These are phyloP conservation scores for Rhizophora mangle DNA, from an alignment of 345 rosid species.

Conservation along the genomic window DNA sequence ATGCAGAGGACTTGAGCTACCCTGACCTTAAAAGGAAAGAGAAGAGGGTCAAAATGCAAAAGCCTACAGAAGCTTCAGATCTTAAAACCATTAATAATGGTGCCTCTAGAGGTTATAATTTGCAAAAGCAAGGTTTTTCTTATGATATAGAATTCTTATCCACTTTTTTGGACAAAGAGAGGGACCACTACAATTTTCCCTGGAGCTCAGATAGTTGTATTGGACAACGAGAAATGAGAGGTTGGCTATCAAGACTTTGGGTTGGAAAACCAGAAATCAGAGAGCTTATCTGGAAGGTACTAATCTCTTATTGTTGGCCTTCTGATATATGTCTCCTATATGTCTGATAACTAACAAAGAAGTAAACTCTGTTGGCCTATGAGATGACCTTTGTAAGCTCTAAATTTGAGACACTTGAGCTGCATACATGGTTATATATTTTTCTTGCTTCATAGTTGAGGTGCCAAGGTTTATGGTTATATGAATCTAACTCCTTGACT, in stretches of 20 bases:
- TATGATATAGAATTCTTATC: slow-evolving; percentile 67
- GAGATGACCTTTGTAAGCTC: neutral
- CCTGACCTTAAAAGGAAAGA: slow-evolving; percentile 72
- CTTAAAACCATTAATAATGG: slow-evolving; percentile 32
- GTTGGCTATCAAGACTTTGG: slow-evolving; percentile 88
- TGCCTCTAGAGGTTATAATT: slow-evolving; percentile 36
- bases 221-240: slow-evolving; percentile 95
- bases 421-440: neutral
- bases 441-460: slow-evolving; percentile 2
- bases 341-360: neutral
- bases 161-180: slow-evolving; percentile 70
- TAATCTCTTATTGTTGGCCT: neutral
- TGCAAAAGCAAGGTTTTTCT: slow-evolving; percentile 58
- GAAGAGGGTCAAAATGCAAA: slow-evolving; percentile 55
- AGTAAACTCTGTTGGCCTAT: neutral
- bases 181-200: slow-evolving; percentile 79
- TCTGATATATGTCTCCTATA: neutral
- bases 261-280: slow-evolving; percentile 68
- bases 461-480: neutral
- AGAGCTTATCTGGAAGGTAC: slow-evolving; percentile 86
- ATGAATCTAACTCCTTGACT: slow-evolving; percentile 8
- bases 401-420: neutral
- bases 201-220: slow-evolving; percentile 87
- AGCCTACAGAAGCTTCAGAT: slow-evolving; percentile 32
- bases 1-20: slow-evolving; percentile 41